These are phyloP conservation scores for Cryptosporidium canis DNA, from an alignment of 169 alveolate genomes.

Conservation along the genomic window DNA sequence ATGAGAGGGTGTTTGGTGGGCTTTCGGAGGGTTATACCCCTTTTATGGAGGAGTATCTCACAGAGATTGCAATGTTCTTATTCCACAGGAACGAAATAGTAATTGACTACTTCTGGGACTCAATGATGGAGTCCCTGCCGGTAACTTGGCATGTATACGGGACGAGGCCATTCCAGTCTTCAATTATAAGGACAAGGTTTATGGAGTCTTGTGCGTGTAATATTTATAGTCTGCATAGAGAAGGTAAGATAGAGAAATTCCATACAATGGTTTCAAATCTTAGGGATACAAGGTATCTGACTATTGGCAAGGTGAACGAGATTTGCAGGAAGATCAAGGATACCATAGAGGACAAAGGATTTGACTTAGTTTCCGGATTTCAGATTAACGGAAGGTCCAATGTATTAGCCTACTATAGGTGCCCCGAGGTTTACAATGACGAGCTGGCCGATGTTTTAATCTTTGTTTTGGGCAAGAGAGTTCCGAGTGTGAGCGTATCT, in stretches of 20 bases:
- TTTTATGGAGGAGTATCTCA: not conserved
- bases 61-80: not conserved
- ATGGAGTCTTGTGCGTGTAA: conserved; percentile 40
- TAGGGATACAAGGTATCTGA: conserved; percentile 33
- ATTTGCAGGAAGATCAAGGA: conserved; percentile 21
- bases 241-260: conserved; percentile 15
- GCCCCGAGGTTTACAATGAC: not conserved
- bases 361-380: not conserved
- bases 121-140: conserved; percentile 57
- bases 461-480: not conserved
- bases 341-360: not conserved
- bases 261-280: conserved; percentile 14
- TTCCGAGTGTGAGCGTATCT: not conserved
- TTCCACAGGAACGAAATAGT: conserved; percentile 2
- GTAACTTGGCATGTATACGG: conserved; percentile 70
- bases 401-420: conserved; percentile 12
- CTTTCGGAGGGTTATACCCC: not conserved
- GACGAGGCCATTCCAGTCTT: conserved; percentile 19
- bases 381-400: not conserved
- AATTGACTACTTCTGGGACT: conserved; percentile 31
- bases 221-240: conserved; percentile 5
- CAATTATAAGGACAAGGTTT: conserved; percentile 20
- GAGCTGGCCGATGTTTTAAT: conserved; percentile 21
- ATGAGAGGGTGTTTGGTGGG: not conserved
- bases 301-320: conserved; percentile 29